These are phyloP conservation scores for Apiospora rasikravindrae DNA, from an alignment of 2,329 filamentous ascomycete genomes.

Conservation along the genomic window DNA sequence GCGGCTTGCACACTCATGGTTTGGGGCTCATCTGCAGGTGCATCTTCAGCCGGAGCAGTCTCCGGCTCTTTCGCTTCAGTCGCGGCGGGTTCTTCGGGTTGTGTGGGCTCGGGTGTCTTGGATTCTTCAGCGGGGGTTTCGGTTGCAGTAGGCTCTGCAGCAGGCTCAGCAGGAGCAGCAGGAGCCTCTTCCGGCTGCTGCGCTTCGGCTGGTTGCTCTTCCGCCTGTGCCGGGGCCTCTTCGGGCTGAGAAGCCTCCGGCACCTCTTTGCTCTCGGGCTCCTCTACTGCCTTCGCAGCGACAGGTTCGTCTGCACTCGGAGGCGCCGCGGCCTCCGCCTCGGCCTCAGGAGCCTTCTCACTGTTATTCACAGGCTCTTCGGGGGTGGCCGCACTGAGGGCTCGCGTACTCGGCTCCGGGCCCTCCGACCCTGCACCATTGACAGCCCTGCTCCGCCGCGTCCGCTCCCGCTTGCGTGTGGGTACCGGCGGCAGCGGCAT, in stretches of 20 bases:
- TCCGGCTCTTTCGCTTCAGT: background rate
- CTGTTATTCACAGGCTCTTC: conserved; percentile 17
- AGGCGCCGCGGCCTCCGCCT: background rate
- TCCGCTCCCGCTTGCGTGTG: background rate
- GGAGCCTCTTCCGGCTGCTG: background rate
- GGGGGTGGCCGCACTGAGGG: conserved; percentile 10
- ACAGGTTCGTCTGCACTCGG: background rate
- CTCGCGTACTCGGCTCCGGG: conserved; percentile 3
- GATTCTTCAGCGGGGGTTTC: background rate
- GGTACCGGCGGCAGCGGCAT: conserved; percentile 37
- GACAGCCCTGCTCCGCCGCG: background rate
- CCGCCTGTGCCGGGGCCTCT: background rate
- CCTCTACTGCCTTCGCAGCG: background rate
- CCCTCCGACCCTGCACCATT: background rate
- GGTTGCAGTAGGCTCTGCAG: background rate
- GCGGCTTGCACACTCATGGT: background rate
- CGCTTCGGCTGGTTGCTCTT: background rate
- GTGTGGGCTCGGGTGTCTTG: background rate
- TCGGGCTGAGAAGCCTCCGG: background rate
- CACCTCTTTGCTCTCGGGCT: background rate
- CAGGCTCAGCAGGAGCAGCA: background rate
- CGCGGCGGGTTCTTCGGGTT: background rate
- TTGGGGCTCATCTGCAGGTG: background rate
- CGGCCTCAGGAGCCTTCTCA: conserved; percentile 19
- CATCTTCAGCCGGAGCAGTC: background rate